Base-by-base conservation (phyloP, 1,284 basidiomycete species). In the Tilletia setariae region DNA sequence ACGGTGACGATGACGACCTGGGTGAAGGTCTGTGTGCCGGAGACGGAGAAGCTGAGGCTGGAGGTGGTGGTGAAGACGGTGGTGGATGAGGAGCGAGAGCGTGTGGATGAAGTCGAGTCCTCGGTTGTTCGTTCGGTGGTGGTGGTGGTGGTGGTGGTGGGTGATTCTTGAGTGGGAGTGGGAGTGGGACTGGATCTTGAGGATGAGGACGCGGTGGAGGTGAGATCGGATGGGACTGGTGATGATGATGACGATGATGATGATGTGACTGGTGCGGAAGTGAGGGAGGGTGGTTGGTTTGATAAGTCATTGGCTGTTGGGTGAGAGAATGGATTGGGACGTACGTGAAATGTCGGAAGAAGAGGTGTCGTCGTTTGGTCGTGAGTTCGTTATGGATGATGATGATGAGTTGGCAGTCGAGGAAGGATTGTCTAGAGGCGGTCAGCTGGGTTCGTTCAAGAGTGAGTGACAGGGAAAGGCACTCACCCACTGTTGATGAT, bases 1-100 rank as follows among this genome's bases (percentile, higher is more conserved):
- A 70, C 73, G 21, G 71, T 72, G 19, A 70, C 74, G 2, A 70
- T 69, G 40, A 76, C 72, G 13, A 68, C 23, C 16, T 68, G 28
- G 43, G 72, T 74, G 16, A 72, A 70, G 35, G 69, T 67, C 40
- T 68, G 53, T 40, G 73, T 64, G 2, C 70, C 72, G n/a, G 70
- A 66, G 13, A 70, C 67, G 6, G 71, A 70, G 0, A 72, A 72
- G 44, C 72, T 74, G 53, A 71, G 71, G 65, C 72, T 68, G 53
- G 72, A 30, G 11, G 53, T 68, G 11, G 62, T 56, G 1, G 69
- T 68, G 1, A 67, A 59, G 15, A 68, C 66, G 35, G 69, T 69
- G 43, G 65, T 53, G 7, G 64, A 35, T 25, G 69, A 66, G 21
- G 71, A 67, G 25, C 66, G 66, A 42, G 69, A 56, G 0, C 68